Base-by-base conservation (phyloP, 345 rosid species). In the Alliaria petiolata region DNA sequence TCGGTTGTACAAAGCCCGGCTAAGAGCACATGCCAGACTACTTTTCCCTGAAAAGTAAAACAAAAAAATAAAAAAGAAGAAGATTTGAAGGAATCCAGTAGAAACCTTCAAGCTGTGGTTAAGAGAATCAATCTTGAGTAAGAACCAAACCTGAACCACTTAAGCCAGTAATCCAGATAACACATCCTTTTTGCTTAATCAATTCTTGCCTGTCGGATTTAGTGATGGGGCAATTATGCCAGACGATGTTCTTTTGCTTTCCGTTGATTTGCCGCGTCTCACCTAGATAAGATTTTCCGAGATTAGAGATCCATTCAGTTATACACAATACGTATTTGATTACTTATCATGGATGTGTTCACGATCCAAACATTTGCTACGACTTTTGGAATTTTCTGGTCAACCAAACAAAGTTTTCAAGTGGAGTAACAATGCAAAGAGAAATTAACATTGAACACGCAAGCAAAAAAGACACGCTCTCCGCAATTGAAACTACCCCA, bases 141-240 rank as follows among this genome's bases (percentile, higher is more conserved):
- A 25, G 56, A 58, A 46, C 55, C 85, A 71, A 77, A 90, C 93
- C 93, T 86, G 93, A 90, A 78, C 92, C 96, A 64, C 93, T 86
- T 36, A 90, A 89, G 61, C 96, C 93, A 3, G 92, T 90, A 60
- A 88, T 79, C 96, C 96, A 90, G 35, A 88, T 78, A 38, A 88
- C 89, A 51, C 93, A 90, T 19, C 93, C 96, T 43, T 84, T 90
- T 66, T 90, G 96, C 65, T 84, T 78, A 71, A 88, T 81, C 70
- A 90, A 70, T 17, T 78, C 71, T 63, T 88, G 81, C 49, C 96
- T 85, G 25, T 83, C 85, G 53, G 64, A 45, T 78, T 84, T 88
- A 31, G 65, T 84, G 44, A 90, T 81, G 6, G 92, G 81, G 78
- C 83, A 77, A 51, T 73, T 22, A 70, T 90, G 93, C 96, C 93